Evolutionary conservation across 495 filamentous ascomycete genomes (phyloP).

Genomic region (Aspergillus cristatus): DNA sequence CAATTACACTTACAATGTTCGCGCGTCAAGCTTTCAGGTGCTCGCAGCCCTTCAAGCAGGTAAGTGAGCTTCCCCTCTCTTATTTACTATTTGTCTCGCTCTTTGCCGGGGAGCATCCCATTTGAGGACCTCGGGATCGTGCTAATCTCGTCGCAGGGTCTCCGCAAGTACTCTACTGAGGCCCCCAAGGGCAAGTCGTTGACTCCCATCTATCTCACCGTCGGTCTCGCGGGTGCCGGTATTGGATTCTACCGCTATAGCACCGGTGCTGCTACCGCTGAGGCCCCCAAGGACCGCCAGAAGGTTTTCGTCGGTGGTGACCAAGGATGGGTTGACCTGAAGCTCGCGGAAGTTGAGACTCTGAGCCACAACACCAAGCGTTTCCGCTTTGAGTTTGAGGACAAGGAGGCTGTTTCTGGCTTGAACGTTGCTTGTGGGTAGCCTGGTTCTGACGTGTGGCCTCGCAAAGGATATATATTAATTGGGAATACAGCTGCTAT

Average conservation of each 20-base stretch:
- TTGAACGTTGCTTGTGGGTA: slow-evolving; percentile 63
- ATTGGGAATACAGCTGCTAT: slow-evolving; percentile 49
- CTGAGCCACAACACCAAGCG: slow-evolving; percentile 88
- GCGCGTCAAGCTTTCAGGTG: slow-evolving; percentile 40
- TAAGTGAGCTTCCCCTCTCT: slow-evolving; percentile 13
- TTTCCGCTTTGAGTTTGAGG: slow-evolving; percentile 74
- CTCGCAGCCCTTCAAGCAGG: slow-evolving; percentile 41
- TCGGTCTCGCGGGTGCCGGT: slow-evolving; percentile 34
- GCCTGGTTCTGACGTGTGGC: neutral
- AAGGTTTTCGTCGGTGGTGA: slow-evolving; percentile 73
- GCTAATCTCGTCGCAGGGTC: slow-evolving; percentile 22
- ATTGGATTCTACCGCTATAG: slow-evolving; percentile 37
- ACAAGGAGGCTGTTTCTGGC: slow-evolving; percentile 74
- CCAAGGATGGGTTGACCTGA: slow-evolving; percentile 73
- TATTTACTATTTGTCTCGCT: no score
- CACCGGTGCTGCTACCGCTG: slow-evolving; percentile 20
- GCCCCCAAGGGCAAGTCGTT: slow-evolving; percentile 33
- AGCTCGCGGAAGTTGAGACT: slow-evolving; percentile 64
- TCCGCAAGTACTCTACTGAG: slow-evolving; percentile 45
- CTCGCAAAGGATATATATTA: no score
- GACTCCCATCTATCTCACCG: slow-evolving; percentile 30
- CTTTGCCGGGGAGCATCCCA: neutral
- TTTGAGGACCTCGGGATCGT: neutral
- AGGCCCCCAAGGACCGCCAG: slow-evolving; percentile 27
- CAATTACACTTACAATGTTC: slow-evolving; percentile 30